Evolutionary conservation across 2,329 filamentous ascomycete species (phyloP).

Genomic region (Aureobasidium sp.): DNA sequence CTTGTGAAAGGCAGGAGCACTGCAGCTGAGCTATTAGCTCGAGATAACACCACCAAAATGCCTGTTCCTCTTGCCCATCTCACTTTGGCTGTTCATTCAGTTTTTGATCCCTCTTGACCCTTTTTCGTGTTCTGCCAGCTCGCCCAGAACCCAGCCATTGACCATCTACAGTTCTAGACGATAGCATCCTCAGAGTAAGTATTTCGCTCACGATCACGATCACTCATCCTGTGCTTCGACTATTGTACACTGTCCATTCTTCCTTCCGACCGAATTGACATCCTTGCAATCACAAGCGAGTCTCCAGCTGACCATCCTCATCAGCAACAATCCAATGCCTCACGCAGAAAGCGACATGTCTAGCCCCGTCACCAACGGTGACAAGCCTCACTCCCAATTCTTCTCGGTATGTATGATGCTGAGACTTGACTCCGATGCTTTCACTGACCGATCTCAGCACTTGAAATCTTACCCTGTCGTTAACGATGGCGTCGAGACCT

Average conservation of each 20-base stretch:
- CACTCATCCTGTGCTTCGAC: not conserved
- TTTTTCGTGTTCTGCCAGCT: not conserved
- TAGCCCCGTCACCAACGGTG: conserved; percentile 44
- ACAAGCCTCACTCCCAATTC: conserved; percentile 43
- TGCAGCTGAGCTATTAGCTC: conserved; percentile 13
- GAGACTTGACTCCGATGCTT: not conserved
- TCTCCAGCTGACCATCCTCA: not conserved
- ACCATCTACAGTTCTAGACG: not conserved
- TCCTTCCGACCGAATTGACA: not conserved
- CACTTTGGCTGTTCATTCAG: not conserved
- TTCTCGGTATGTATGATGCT: conserved; percentile 19
- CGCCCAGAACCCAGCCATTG: not conserved
- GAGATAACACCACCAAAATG: conserved; percentile 9
- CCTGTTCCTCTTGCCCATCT: conserved; percentile 10
- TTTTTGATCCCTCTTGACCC: not conserved
- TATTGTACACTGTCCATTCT: not conserved
- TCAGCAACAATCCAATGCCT: conserved; percentile 33
- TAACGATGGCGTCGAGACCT: conserved; percentile 66
- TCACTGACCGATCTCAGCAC: conserved; percentile 54
- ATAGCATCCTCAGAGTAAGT: conserved; percentile 6
- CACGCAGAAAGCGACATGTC: conserved; percentile 40
- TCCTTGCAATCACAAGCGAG: not conserved
- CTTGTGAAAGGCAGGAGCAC: conserved; percentile 2
- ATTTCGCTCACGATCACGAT: not conserved
- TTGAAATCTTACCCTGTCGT: conserved; percentile 78